Evolutionary conservation across 441 rosid species (phyloP), one percentile per base, ranked within the genome.

Genomic region (Populus hybrid): DNA sequence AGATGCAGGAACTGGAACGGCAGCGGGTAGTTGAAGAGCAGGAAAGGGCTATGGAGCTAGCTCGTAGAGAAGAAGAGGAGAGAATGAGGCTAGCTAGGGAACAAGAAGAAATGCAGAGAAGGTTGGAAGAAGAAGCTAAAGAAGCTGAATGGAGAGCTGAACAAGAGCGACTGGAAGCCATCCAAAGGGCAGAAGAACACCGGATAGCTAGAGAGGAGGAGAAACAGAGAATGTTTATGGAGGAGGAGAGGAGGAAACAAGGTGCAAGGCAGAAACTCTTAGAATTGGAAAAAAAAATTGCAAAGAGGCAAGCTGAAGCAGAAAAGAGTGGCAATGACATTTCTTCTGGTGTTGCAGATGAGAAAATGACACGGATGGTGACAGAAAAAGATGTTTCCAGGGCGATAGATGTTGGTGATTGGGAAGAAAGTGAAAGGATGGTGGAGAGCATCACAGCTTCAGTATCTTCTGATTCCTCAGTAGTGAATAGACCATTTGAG

Each of bases 231-330:
- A 82, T 91, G 72, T 30, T 85, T 74, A 81, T 94, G 91, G 99
- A 96, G 86, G 98, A 94, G 81, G 99, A 96, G 83, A 91, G 99
- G 86, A 89, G 99, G 84, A 92, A 91, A 81, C 97, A 91, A 76
- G 97, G 97, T 84, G 98, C 99, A 30, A 94, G 91, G 82, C 96
- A 90, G 77, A 96, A 94, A 85, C 98, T 96, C 80, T 80, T 96
- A 53, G 99, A 96, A 83, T 84, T 96, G 88, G 98, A 96, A 84
- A 94, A 96, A 85, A 91, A 78, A 80, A 96, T 96, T 68, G 97
- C 99, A 46, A 92, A 87, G 86, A 90, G 98, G 86, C 90, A 87
- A 78, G 87, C 90, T 76, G 98, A 89, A 81, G 84, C 85, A 72
- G 82, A 72, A 26, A 90, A 74, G 71, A 82, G 82, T 77, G 87